Conservation (phyloP, 108 stramenopile species). For the Epithemia pelagica region DNA sequence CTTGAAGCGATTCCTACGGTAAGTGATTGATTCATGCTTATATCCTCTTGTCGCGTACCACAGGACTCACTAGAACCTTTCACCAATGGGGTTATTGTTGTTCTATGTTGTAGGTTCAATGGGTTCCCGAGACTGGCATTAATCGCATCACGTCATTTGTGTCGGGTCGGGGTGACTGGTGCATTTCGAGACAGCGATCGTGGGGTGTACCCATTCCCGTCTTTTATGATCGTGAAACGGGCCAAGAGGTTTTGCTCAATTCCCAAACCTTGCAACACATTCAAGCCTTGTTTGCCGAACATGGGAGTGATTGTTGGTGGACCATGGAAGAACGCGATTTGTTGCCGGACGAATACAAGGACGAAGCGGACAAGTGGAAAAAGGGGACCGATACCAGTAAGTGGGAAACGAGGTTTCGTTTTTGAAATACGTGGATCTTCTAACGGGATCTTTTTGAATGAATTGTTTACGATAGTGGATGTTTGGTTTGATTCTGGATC, state of each 20-base stretch:
- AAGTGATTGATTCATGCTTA: no score
- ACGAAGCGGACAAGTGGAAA: conserved; percentile 84
- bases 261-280: conserved; percentile 82
- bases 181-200: conserved; percentile 95
- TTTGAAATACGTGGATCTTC: no score
- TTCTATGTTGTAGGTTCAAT: conserved; percentile 65
- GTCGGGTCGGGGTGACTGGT: conserved; percentile 90
- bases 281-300: conserved; percentile 73
- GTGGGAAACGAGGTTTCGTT: no score
- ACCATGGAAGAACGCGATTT: conserved; percentile 83
- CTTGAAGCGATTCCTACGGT: conserved; percentile 85
- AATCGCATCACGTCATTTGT: conserved; percentile 88
- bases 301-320: conserved; percentile 98
- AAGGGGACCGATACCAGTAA: conserved; percentile 90
- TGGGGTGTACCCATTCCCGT: conserved; percentile 99
- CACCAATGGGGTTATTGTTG: no score
- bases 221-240: conserved; percentile 84
- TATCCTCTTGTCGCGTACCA: no score
- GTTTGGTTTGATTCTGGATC: conserved; percentile 99
- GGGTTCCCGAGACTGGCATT: conserved; percentile 93
- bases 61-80: no score
- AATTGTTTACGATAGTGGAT: no score
- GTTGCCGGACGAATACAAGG: conserved; percentile 77
- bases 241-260: conserved; percentile 80
- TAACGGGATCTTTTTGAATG: no score